Base-by-base conservation (phyloP, 2,329 filamentous ascomycete species). In the Talaromyces islandicus region DNA sequence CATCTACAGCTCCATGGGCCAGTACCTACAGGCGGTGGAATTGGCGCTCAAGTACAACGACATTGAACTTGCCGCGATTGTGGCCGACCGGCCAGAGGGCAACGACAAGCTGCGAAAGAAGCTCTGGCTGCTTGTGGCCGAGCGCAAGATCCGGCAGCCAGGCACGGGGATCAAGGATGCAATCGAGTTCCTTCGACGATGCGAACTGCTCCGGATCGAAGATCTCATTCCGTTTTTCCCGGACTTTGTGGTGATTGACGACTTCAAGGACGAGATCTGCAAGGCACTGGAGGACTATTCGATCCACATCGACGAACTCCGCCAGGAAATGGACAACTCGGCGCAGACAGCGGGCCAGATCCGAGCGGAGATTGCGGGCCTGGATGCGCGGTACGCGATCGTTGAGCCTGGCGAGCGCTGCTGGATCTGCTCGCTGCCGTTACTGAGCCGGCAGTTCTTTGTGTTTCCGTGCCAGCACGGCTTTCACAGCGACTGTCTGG, bases 211-310 rank as follows among this genome's bases (percentile, higher is more conserved):
- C 54, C 88, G 89, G 64, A 99, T 99, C 64, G 94, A 99, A 77
- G 94, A 99, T 69, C 78, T 99, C 30, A 97, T 99, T 46, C 94
- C 94, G 0, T 97, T 99, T 80, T 99, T 99, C 77, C 94, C 94
- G 0, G 94, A 99, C 73, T 99, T 99, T 71, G 92, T 97, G 25
- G 90, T 97, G 56, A 97, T 99, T 63, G 94, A 99, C 71, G 94
- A 97, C 74, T 99, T 99, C 83, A 97, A 97, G 72, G 92, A 97
- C 64, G 94, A 99, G 73, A 97, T 99, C 41, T 99, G 94, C 77
- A 82, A 86, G 0, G 94, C 95, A 0, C 83, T 99, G 1, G 94
- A 99, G 75, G 90, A 95, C 64, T 99, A 99, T 77, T 90, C 87
- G 53, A 88, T 90, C 41, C 91, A 91, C 66, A 99, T 99, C 66